Evolutionary conservation across 192 early-diverging fungal species (phyloP), one percentile per base, ranked within the genome.

Genomic region (Linnemannia zychae): DNA sequence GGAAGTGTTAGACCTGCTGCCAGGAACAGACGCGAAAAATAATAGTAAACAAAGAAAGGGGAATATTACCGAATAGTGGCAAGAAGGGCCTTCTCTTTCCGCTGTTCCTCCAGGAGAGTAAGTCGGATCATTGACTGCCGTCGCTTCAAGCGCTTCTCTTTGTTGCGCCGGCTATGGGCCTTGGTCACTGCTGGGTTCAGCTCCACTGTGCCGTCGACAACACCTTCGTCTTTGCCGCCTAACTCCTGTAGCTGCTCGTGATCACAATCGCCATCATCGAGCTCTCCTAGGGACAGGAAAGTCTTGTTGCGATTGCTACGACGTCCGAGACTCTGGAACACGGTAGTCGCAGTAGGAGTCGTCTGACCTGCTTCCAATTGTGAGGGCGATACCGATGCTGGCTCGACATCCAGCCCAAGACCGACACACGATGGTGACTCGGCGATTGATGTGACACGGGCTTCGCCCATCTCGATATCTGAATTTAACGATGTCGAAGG

Each of bases 51-150:
- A n/a, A n/a, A n/a, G n/a, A n/a, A n/a, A n/a, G n/a, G n/a, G n/a
- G n/a, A n/a, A n/a, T n/a, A n/a, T n/a, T 79, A 85, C 83, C 83
- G 69, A 76, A 85, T 85, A 12, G 77, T 85, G 7, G 83, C 83
- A 40, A 85, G 37, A 13, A 85, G 48, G 5, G 83, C 83, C 71
- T 85, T 79, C 60, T 85, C 83, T 72, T 85, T 85, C 7, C 83
- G 74, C 34, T 79, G 77, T 36, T 85, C 83, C 65, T 76, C 83
- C 52, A 79, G 33, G 18, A 79, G 74, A 7, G 71, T 77, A 11
- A 74, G 72, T 7, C 68, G 74, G 60, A 85, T 76, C 77, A 85
- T 75, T 4, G 65, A 63, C 63, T 72, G 77, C 22, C 69, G 73
- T 1, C 74, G 67, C 20, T 60, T 82, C 16, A 74, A n/a, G 5